phyloP scores from a whole-genome alignment of 176 grass and related monocot species.

The Pharus latifolius region DNA sequence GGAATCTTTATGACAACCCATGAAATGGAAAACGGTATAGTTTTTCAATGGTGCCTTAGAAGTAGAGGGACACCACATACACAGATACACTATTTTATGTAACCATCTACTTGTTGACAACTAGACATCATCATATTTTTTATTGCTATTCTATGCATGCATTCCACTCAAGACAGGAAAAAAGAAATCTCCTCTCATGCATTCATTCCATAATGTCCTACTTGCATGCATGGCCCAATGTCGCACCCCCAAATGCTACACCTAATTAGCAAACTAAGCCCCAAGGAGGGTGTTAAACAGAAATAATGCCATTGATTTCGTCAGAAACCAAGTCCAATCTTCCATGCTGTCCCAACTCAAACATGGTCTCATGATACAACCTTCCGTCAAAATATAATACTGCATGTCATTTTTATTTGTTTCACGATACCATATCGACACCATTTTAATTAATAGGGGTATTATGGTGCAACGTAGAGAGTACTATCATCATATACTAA shows the following conservation, averaged over 20 bases:
- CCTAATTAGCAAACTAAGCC: slow-evolving; percentile 7
- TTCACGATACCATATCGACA: no score
- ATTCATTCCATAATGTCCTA: not conserved
- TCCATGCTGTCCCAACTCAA: not conserved
- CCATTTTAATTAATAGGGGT: no score
- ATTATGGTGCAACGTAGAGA: no score
- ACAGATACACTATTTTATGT: not conserved
- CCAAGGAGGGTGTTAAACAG: no score
- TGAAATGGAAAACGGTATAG: not conserved
- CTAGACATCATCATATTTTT: slow-evolving; percentile 6
- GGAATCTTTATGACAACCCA: slow-evolving; percentile 11
- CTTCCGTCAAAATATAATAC: no score
- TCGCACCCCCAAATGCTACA: not conserved
- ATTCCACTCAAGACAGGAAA: not conserved
- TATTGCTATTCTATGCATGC: slow-evolving; percentile 1
- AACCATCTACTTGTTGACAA: slow-evolving; percentile 7
- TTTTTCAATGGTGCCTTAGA: not conserved
- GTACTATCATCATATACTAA: no score
- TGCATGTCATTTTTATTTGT: no score
- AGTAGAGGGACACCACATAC: slow-evolving; percentile 15
- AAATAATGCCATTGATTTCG: not conserved
- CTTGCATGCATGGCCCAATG: not conserved
- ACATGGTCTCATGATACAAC: not conserved
- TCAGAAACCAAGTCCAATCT: not conserved
- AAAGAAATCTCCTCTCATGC: not conserved